Percentiles rank a stretch among this genome's conserved stretches.
These are phyloP conservation scores for slime mould (Dictyostelium discoideum) DNA, from an alignment of 78 protist genomes.

Conservation along the genomic window DNA sequence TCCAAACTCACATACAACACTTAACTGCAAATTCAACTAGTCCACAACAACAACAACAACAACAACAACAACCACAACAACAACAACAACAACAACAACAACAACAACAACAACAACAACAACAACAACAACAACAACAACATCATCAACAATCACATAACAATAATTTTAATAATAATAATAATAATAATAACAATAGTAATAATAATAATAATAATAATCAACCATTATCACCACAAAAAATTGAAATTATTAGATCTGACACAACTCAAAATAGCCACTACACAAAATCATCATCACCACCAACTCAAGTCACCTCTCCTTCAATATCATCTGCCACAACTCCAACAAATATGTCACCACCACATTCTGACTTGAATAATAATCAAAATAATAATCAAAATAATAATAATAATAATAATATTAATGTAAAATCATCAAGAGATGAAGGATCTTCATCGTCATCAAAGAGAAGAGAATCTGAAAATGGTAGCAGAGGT, in stretches of 20 bases:
- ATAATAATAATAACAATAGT: no score
- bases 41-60: neutral
- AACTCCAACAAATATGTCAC: slow-evolving; percentile 26
- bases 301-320: neutral
- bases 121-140: no score
- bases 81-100: no score
- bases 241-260: neutral
- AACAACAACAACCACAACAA: no score
- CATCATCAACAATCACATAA: no score
- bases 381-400: neutral
- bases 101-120: no score
- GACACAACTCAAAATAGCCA: neutral
- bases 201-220: neutral
- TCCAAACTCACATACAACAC: neutral
- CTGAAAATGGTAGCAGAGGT: neutral
- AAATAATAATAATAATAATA: neutral
- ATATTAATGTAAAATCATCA: neutral
- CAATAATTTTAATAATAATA: no score
- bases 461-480: slow-evolving; percentile 11
- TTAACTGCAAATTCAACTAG: neutral
- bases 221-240: neutral
- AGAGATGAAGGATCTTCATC: slow-evolving; percentile 8
- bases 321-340: slow-evolving; percentile 31
- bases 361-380: slow-evolving; percentile 22
- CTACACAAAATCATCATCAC: neutral